Evolutionary conservation across 108 stramenopile species (phyloP).

Genomic region (Pseudonitzschia multiseries): DNA sequence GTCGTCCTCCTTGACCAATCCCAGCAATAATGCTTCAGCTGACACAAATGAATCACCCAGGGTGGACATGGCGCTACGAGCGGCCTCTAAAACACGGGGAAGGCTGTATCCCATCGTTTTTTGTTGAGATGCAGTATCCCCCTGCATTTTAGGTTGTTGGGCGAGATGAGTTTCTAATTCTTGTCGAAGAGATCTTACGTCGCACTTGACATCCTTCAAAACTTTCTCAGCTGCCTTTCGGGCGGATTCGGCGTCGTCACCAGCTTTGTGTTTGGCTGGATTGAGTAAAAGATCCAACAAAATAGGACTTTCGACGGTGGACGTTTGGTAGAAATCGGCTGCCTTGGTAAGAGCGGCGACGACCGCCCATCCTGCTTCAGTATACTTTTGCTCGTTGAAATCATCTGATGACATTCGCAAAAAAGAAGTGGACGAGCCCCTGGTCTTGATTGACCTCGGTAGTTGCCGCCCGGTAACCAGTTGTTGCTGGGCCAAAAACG

Average conservation of each 20-base stretch:
- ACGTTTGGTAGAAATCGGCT: slow-evolving; percentile 65
- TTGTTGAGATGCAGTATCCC: slow-evolving; percentile 32
- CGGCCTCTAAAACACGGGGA: slow-evolving; percentile 59
- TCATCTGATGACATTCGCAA: slow-evolving; percentile 60
- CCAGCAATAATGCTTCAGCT: slow-evolving; percentile 68
- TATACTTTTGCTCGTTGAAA: slow-evolving; percentile 75
- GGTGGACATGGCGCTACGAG: slow-evolving; percentile 45
- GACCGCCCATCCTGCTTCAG: slow-evolving; percentile 77
- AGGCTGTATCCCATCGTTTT: slow-evolving; percentile 77
- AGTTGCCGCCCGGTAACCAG: slow-evolving; percentile 1
- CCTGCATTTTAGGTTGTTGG: slow-evolving; percentile 59
- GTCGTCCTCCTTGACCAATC: slow-evolving; percentile 59
- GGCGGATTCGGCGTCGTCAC: slow-evolving; percentile 68
- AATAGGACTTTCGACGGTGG: slow-evolving; percentile 66
- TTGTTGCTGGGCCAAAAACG: background rate
- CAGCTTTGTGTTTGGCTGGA: slow-evolving; percentile 67
- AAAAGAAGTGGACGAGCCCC: background rate
- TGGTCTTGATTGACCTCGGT: background rate
- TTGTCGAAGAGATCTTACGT: slow-evolving; percentile 46
- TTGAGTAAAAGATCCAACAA: slow-evolving; percentile 75
- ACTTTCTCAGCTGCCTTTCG: slow-evolving; percentile 62
- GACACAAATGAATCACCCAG: slow-evolving; percentile 85
- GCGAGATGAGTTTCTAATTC: slow-evolving; percentile 62
- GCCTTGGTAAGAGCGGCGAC: slow-evolving; percentile 66
- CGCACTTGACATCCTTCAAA: slow-evolving; percentile 55